Evolutionary conservation across 352 stramenopile species (phyloP), one percentile per base, ranked within the genome.

Genomic region (Phytophthora citrophthora): DNA sequence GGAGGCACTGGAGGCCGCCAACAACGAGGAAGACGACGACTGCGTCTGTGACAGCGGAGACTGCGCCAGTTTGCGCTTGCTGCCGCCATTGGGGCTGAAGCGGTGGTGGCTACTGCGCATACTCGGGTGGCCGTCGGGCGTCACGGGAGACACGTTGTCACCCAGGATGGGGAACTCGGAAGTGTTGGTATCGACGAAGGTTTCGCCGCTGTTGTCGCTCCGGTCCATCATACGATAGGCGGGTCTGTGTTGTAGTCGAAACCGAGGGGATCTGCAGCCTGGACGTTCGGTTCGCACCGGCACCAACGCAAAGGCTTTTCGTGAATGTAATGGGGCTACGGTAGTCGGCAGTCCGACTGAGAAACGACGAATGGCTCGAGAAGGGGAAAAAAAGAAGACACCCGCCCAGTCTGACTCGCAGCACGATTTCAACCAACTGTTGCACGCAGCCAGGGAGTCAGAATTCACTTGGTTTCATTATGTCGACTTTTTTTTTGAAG

Each of bases 101-200:
- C 52, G 41, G 26, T 44, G 44, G 39, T 40, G 20, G 32, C 59
- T 61, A 20, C 29, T 52, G 46, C 58, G 54, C 68, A 77, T 64
- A 31, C 51, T 77, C 10, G 64, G 64, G 53, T 71, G 65, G 51
- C 39, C 49, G 20, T 68, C 54, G 12, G 59, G 48, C 20, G 56
- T 74, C 18, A 66, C 61, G 38, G 65, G 70, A 32, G 70, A 74
- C 44, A 50, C 57, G 54, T 45, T 68, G 43, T 77, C 66, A 32
- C 71, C 63, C 26, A 79, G 51, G 34, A 79, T 72, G 38, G 67
- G 61, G 16, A 79, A 61, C 48, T 74, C 71, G 44, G 61, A 70
- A 56, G 66, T 65, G 68, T 50, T 65, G 23, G 57, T 61, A 41
- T 76, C 54, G n/a, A 46, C 44, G 23, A 76, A 73, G 26, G 43